These are phyloP conservation scores for Pseudocercospora pini-densiflorae DNA, from an alignment of 2,329 filamentous ascomycete species.

Conservation along the genomic window DNA sequence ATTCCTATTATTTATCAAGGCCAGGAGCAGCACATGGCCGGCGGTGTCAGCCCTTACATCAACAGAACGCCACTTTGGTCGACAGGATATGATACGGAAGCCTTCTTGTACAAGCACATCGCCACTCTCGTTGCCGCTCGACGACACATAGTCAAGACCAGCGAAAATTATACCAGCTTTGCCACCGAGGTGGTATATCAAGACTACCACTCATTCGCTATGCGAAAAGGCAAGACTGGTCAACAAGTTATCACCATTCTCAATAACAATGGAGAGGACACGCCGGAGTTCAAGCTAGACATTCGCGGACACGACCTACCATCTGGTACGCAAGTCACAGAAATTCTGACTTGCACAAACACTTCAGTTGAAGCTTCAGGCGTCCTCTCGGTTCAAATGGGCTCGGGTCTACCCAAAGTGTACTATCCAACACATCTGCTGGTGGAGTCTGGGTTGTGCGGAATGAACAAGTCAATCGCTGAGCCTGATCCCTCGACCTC, in stretches of 20 bases:
- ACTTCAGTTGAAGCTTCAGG: slow-evolving; percentile 34
- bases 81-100: slow-evolving; percentile 45
- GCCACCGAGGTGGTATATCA: slow-evolving; percentile 50
- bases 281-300: slow-evolving; percentile 41
- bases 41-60: slow-evolving; percentile 36
- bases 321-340: slow-evolving; percentile 36
- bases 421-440: slow-evolving; percentile 37
- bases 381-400: slow-evolving; percentile 40
- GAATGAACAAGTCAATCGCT: slow-evolving; percentile 5
- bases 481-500: background rate
- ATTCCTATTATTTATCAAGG: slow-evolving; percentile 50
- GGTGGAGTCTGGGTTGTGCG: slow-evolving; percentile 34
- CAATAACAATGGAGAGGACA: slow-evolving; percentile 45
- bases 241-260: slow-evolving; percentile 51
- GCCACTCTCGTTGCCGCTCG: slow-evolving; percentile 49
- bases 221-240: slow-evolving; percentile 49
- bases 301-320: slow-evolving; percentile 40
- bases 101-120: slow-evolving; percentile 47
- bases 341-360: slow-evolving; percentile 41
- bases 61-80: slow-evolving; percentile 47
- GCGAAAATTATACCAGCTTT: slow-evolving; percentile 47
- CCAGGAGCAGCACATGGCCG: slow-evolving; percentile 48
- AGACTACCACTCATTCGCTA: slow-evolving; percentile 49
- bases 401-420: slow-evolving; percentile 41
- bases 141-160: slow-evolving; percentile 46